Conservation (phyloP, 805 yeast genomes). For the Saturnispora mendoncae region DNA sequence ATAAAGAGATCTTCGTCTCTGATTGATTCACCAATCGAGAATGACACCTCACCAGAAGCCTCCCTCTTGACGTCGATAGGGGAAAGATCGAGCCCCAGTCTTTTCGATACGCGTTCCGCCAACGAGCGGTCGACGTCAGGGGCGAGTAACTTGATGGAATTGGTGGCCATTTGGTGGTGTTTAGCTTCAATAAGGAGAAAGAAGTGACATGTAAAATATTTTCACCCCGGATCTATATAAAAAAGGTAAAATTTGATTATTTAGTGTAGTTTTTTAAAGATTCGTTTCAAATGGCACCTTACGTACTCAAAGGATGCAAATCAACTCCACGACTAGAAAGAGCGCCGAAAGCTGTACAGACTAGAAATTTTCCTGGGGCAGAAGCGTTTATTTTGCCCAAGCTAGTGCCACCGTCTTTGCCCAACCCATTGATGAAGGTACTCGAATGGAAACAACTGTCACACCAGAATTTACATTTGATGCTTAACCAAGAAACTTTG, state of each 20-base stretch:
- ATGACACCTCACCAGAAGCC: conserved; percentile 65
- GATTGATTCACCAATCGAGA: conserved; percentile 71
- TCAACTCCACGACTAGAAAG: neutral
- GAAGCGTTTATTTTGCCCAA: neutral
- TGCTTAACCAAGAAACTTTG: neutral
- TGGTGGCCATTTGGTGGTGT: conserved; percentile 47
- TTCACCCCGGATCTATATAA: neutral
- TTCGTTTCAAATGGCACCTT: conserved; percentile 1
- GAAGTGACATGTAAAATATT: no score
- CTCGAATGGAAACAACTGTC: conserved; percentile 7
- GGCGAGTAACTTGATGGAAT: conserved; percentile 59
- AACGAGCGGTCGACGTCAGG: conserved; percentile 60
- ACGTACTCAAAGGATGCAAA: conserved; percentile 4
- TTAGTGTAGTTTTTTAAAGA: neutral
- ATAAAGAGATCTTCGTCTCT: conserved; percentile 80
- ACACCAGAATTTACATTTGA: conserved; percentile 3
- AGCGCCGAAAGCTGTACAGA: neutral
- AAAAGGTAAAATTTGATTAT: neutral
- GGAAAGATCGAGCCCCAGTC: conserved; percentile 48
- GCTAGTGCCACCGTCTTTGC: conserved; percentile 5
- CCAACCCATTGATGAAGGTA: conserved; percentile 7
- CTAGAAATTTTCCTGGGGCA: neutral
- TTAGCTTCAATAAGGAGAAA: no score
- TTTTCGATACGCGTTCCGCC: conserved; percentile 57
- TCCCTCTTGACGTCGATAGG: conserved; percentile 59